Conservation (phyloP, 2,329 filamentous ascomycete species). For the Botrytis paeoniae region DNA sequence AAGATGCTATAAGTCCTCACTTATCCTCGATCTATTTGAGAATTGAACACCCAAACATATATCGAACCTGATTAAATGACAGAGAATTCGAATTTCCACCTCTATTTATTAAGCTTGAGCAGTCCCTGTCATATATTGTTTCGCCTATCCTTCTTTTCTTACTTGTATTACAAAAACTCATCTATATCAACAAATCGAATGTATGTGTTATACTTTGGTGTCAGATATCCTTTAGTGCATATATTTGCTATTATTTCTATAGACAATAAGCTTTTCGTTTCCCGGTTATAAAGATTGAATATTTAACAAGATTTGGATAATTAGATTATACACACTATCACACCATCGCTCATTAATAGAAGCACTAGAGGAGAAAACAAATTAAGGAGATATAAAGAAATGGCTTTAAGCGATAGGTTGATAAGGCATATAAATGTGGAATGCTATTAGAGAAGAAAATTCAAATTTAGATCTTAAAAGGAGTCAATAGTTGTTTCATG, state of each 20-base stretch:
- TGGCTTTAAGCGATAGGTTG: not conserved
- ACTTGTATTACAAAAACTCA: not conserved
- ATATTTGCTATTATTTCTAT: not conserved
- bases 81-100: rapidly evolving
- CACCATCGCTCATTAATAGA: not conserved
- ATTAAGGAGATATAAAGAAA: not conserved
- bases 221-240: not conserved
- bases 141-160: not conserved
- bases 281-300: not conserved
- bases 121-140: not conserved
- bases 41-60: not conserved
- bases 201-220: not conserved
- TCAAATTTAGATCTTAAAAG: not conserved
- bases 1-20: not conserved
- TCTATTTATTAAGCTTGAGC: not conserved
- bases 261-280: not conserved
- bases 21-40: not conserved
- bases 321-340: not conserved
- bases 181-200: not conserved
- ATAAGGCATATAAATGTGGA: not conserved
- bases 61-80: not conserved
- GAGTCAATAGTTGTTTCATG: not conserved
- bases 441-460: not conserved
- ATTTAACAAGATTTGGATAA: not conserved
- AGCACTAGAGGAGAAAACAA: not conserved